Evolutionary conservation across 768 basidiomycete species (phyloP).

Genomic region (Rhizopogon vinicolor): DNA sequence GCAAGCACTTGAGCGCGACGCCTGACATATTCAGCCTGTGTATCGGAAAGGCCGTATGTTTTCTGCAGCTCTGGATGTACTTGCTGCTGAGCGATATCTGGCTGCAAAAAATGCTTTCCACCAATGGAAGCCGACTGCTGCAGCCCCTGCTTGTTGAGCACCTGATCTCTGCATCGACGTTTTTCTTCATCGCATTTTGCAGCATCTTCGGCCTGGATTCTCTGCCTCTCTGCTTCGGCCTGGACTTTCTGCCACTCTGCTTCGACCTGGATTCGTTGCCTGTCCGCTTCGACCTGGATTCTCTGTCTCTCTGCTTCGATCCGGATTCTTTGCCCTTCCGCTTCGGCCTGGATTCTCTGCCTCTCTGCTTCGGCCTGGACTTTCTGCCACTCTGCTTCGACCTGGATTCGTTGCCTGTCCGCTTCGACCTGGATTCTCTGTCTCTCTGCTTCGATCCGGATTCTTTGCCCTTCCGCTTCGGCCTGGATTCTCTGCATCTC

Average conservation of each 20-base stretch:
- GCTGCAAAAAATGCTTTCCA: neutral
- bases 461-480: neutral
- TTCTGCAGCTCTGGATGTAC: slow-evolving; percentile 1
- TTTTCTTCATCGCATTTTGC: slow-evolving; percentile 8
- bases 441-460: no score
- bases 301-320: neutral
- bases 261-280: slow-evolving; percentile 5
- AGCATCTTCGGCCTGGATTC: slow-evolving; percentile 6
- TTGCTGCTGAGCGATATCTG: slow-evolving; percentile 7
- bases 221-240: neutral
- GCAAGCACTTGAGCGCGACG: slow-evolving; percentile 4
- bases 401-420: neutral
- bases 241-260: neutral
- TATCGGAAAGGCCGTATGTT: neutral
- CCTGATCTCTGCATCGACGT: slow-evolving; percentile 6
- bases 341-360: neutral
- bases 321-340: neutral
- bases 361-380: slow-evolving; percentile 1
- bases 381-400: slow-evolving; percentile 1
- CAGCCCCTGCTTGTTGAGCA: slow-evolving; percentile 1
- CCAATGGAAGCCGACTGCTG: slow-evolving; percentile 1
- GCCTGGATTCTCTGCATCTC: slow-evolving; percentile 3
- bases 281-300: slow-evolving; percentile 4
- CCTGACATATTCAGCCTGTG: slow-evolving; percentile 4
- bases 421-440: slow-evolving; percentile 7